Conservation (phyloP, 192 early-diverging fungal species). For the Umbelopsis sp. region DNA sequence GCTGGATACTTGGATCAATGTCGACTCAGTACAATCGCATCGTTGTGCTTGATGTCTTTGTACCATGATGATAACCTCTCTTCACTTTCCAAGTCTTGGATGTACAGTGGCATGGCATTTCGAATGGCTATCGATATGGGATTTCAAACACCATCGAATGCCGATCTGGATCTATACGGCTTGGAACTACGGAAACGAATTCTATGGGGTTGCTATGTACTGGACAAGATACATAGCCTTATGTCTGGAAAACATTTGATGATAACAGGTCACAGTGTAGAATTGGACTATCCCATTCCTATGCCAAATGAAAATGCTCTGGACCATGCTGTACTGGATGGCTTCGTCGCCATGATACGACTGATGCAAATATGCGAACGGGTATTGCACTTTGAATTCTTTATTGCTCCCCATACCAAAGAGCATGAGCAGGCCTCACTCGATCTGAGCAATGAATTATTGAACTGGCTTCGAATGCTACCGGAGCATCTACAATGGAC, state of each 20-base stretch:
- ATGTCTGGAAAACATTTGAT: slow-evolving; percentile 29
- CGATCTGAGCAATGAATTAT: slow-evolving; percentile 26
- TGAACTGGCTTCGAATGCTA: slow-evolving; percentile 24
- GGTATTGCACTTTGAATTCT: slow-evolving; percentile 16
- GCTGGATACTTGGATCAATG: slow-evolving; percentile 21
- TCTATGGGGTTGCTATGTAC: slow-evolving; percentile 36
- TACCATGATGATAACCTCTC: slow-evolving; percentile 14
- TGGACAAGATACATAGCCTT: slow-evolving; percentile 33
- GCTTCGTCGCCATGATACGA: slow-evolving; percentile 26
- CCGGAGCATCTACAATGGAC: slow-evolving; percentile 32
- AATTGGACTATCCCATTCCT: slow-evolving; percentile 27
- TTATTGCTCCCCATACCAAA: slow-evolving; percentile 22
- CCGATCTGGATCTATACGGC: slow-evolving; percentile 2
- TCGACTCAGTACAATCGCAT: slow-evolving; percentile 23
- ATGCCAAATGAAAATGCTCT: slow-evolving; percentile 31
- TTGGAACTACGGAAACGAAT: slow-evolving; percentile 37
- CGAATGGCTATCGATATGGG: slow-evolving; percentile 37
- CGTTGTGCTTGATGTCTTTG: slow-evolving; percentile 24
- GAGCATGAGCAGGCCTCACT: slow-evolving; percentile 28
- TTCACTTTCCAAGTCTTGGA: slow-evolving; percentile 21
- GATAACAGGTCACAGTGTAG: slow-evolving; percentile 22
- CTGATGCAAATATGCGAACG: slow-evolving; percentile 35
- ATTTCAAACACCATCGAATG: neutral
- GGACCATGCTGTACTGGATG: slow-evolving; percentile 25
- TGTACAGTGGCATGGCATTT: slow-evolving; percentile 39